A percentile compares a stretch with the other conserved stretches of the same genome.
Conservation (phyloP, 2,329 filamentous ascomycete species). For the Trichoderma pleuroti region DNA sequence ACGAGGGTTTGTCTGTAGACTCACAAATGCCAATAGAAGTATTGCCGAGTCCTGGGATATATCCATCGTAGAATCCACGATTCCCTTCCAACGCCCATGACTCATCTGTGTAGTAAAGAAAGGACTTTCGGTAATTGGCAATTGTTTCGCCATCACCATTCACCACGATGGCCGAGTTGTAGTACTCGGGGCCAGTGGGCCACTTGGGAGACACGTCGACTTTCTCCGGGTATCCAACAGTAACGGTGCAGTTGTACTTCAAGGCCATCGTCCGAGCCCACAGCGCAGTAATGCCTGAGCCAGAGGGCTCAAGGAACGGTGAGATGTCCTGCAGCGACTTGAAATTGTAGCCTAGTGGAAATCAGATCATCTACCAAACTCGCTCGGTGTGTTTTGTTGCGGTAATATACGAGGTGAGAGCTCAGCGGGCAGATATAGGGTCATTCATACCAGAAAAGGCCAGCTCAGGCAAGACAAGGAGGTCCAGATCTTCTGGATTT, state of each 20-base stretch:
- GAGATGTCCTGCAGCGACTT: conserved; percentile 62
- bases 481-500: conserved; percentile 55
- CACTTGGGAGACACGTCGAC: conserved; percentile 49
- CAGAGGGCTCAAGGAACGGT: conserved; percentile 65
- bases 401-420: background rate
- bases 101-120: conserved; percentile 58
- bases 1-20: background rate
- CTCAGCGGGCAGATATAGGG: background rate
- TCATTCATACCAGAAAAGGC: conserved; percentile 62
- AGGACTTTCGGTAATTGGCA: conserved; percentile 58
- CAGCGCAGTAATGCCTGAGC: conserved; percentile 62
- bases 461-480: conserved; percentile 72
- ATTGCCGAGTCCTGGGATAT: conserved; percentile 47
- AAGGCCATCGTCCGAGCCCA: conserved; percentile 68
- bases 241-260: conserved; percentile 63
- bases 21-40: conserved; percentile 54
- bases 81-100: conserved; percentile 56
- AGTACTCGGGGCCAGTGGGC: conserved; percentile 52
- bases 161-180: conserved; percentile 53
- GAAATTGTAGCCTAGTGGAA: conserved; percentile 66
- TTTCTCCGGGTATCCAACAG: conserved; percentile 71
- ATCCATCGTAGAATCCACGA: conserved; percentile 46
- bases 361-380: background rate
- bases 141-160: conserved; percentile 56
- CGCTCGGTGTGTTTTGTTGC: background rate